Conservation (phyloP, 1,284 basidiomycete species). For the Tremellales sp. region DNA sequence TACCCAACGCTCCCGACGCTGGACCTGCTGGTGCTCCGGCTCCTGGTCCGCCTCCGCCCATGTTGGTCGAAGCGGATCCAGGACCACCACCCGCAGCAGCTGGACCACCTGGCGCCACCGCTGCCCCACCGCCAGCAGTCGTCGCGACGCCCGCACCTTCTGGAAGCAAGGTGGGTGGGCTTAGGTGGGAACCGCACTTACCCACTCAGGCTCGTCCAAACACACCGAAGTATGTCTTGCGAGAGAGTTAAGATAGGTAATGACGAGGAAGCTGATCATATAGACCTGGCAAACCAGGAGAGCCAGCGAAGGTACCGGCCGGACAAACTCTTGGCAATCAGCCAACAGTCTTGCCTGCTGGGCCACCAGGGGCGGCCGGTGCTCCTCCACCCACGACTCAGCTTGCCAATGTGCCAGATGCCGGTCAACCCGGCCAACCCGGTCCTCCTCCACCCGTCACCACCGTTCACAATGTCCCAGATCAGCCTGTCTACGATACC, state of each 20-base stretch:
- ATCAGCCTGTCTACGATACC: slow-evolving; percentile 1
- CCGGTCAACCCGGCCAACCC: background rate
- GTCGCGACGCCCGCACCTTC: background rate
- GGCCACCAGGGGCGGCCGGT: background rate
- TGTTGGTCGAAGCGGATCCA: background rate
- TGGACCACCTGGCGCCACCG: background rate
- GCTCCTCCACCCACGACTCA: slow-evolving; percentile 1
- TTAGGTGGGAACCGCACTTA: background rate
- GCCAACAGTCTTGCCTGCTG: background rate
- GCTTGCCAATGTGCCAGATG: background rate
- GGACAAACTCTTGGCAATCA: background rate
- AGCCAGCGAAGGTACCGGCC: slow-evolving; percentile 2
- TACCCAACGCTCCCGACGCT: slow-evolving; percentile 4
- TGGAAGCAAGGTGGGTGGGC: background rate
- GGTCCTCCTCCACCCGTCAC: slow-evolving; percentile 2
- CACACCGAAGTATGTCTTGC: background rate
- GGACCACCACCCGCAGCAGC: background rate
- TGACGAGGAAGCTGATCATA: background rate
- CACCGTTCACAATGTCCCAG: slow-evolving; percentile 1
- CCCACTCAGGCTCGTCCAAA: slow-evolving; percentile 3
- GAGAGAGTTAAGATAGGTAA: background rate
- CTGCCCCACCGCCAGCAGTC: background rate
- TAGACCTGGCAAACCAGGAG: background rate
- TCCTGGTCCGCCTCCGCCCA: slow-evolving; percentile 4
- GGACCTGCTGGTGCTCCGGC: slow-evolving; percentile 5